Base-by-base conservation (phyloP, 345 rosid genomes). In the Durio zibethinus region DNA sequence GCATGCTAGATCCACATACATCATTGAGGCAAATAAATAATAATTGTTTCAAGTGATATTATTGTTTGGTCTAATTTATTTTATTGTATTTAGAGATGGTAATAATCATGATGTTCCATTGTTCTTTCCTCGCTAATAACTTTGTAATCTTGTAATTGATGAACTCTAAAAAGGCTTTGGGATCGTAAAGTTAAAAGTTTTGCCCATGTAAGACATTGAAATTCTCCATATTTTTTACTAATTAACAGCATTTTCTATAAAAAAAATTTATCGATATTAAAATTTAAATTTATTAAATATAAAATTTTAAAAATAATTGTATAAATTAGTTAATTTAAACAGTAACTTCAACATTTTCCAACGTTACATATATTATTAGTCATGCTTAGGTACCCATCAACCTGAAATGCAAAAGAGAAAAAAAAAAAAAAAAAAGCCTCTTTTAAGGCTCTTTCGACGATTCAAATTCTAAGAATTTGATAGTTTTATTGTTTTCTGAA, bases 21-120 rank as follows among this genome's bases (percentile, higher is more conserved):
- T 74, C 88, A 87, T 81, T 85, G 83, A 83, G 75, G 80, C 86
- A 82, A 79, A 84, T 83, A 81, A 82, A 83, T 82, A 71, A 31
- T 71, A 86, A 83, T 82, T 77, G 82, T 81, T 83, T 79, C 79
- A 76, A 78, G 84, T 79, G 77, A 80, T 78, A 69, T 35, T 62
- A n/a, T 25, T 6, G 83, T 68, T 74, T 78, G 78, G 82, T 82
- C 77, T 76, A 78, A 73, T 65, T 81, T 72, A 74, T 80, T 72
- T 77, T 54, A 20, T 56, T 12, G 21, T 67, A 57, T 18, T 57
- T 73, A 59, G 33, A 45, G 65, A 56, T 74, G 52, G 65, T 54
- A 53, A 48, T 73, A 56, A 77, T 70, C 83, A 87, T 82, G 36
- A 66, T 82, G 87, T 54, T 64, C 57, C 68, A 31, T 61, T 45